Conservation (phyloP, 1,139 yeast species). For the Saccharomycopsis hybrid region DNA sequence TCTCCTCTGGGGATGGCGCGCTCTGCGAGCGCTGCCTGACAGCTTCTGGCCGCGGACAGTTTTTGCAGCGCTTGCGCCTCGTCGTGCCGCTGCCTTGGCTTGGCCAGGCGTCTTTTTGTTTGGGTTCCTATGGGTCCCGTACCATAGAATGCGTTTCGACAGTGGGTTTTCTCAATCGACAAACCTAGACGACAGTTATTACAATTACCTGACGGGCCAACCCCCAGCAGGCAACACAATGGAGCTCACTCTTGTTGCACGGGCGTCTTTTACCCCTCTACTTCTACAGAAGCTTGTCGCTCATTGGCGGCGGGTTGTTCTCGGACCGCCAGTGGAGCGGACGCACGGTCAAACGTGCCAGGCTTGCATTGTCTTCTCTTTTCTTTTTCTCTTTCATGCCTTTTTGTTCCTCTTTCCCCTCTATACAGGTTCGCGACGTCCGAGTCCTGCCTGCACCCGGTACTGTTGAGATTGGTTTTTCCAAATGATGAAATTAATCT, state of each 20-base stretch:
- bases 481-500: conserved; percentile 20
- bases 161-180: conserved; percentile 7
- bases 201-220: conserved; percentile 15
- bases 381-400: too few species aligned
- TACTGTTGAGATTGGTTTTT: too few species aligned
- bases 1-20: too few species aligned
- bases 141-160: conserved; percentile 19
- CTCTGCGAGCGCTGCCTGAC: too few species aligned
- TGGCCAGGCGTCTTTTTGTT: too few species aligned
- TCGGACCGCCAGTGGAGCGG: background rate
- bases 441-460: too few species aligned
- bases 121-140: background rate
- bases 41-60: too few species aligned
- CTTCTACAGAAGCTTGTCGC: conserved; percentile 15
- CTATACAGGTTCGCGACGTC: too few species aligned
- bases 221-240: conserved; percentile 17
- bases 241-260: conserved; percentile 22
- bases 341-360: conserved; percentile 18
- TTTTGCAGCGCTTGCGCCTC: too few species aligned
- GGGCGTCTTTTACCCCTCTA: conserved; percentile 6
- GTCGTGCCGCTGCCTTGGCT: too few species aligned
- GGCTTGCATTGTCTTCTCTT: too few species aligned
- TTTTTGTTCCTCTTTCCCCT: too few species aligned
- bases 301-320: background rate
- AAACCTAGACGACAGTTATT: conserved; percentile 20